Percentiles rank a stretch among this genome's conserved stretches.
Conservation (phyloP, 2,329 filamentous ascomycete species). For the Fusarium nisikadoi region DNA sequence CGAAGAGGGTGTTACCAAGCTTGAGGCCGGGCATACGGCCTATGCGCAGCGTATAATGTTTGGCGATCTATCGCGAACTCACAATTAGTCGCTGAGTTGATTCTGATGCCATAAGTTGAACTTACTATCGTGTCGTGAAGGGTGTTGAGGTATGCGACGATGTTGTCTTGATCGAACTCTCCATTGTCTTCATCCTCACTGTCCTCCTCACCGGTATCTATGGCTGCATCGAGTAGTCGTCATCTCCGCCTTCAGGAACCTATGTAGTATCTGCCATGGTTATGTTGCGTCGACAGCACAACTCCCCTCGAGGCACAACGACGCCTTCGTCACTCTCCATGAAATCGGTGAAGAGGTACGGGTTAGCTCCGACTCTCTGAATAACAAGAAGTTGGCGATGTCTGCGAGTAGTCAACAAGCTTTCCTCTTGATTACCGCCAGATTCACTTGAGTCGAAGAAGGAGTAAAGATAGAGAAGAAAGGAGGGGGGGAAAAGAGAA, state of each 20-base stretch:
- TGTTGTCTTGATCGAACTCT: not conserved
- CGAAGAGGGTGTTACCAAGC: not conserved
- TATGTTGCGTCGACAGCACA: no score
- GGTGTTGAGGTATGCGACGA: not conserved
- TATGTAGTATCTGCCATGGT: not conserved
- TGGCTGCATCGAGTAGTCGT: not conserved
- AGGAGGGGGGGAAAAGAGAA: not conserved
- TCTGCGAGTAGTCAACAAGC: no score
- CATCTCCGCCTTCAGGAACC: no score
- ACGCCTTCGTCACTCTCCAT: not conserved
- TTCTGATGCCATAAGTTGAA: no score
- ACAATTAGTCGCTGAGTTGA: not conserved
- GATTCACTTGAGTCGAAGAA: not conserved
- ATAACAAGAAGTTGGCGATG: no score
- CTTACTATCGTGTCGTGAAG: no score
- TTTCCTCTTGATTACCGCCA: no score
- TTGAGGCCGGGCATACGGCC: no score
- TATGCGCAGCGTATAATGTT: not conserved
- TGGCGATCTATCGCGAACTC: not conserved
- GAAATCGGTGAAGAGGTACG: not conserved
- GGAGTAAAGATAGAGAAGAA: accelerated
- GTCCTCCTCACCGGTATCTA: no score
- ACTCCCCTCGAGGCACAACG: not conserved
- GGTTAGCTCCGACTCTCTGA: not conserved
- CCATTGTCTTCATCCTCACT: not conserved